phyloP scores from a whole-genome alignment of 2,329 filamentous ascomycete genomes.

The Allantophomopsis lycopodina region DNA sequence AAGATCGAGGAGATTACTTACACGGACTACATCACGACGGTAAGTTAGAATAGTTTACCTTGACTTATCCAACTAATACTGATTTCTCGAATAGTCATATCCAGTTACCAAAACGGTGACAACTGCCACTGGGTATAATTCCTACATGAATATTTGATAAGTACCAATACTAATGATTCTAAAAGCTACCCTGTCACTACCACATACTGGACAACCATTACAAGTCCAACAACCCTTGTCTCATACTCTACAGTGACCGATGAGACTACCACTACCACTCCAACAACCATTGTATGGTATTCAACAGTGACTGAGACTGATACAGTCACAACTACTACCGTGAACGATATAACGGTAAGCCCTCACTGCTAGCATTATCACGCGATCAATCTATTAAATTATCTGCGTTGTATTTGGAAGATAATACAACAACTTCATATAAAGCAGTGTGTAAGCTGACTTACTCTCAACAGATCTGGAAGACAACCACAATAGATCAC shows the following conservation, averaged over 20 bases:
- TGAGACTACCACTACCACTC: too few relatives aligned
- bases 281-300: too few relatives aligned
- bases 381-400: too few relatives aligned
- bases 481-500: not conserved
- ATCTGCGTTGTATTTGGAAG: too few relatives aligned
- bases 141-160: not conserved
- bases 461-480: not conserved
- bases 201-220: not conserved
- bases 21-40: not conserved
- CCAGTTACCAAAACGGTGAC: not conserved
- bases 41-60: not conserved
- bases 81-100: not conserved
- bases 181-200: not conserved
- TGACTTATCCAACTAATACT: not conserved
- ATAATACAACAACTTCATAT: too few relatives aligned
- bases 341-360: too few relatives aligned
- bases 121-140: not conserved
- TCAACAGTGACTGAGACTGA: too few relatives aligned
- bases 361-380: too few relatives aligned
- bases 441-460: too few relatives aligned
- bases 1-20: too few relatives aligned
- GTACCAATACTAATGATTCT: not conserved
- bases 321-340: too few relatives aligned
- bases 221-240: not conserved
- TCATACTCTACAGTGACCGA: not conserved